Evolutionary conservation across 2,329 filamentous ascomycete genomes (phyloP).

Genomic region (Thermothelomyces thermophilus): DNA sequence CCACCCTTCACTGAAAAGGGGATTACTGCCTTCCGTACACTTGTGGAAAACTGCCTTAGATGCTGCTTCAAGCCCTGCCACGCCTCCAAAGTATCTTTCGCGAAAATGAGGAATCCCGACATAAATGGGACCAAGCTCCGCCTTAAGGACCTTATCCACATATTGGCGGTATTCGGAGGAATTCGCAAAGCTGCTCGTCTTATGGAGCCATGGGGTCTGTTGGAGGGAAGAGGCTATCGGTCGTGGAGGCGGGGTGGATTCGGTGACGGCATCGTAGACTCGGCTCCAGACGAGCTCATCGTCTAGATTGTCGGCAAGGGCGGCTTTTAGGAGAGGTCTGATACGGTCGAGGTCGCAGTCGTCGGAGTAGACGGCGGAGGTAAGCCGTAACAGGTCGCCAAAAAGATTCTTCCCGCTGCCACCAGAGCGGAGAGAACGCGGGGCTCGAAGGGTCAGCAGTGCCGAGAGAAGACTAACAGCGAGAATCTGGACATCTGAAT

Average conservation of each 20-base stretch:
- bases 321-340: background rate
- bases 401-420: background rate
- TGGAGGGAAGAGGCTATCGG: background rate
- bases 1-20: background rate
- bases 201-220: background rate
- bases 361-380: background rate
- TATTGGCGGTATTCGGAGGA: background rate
- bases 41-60: background rate
- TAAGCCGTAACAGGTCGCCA: background rate
- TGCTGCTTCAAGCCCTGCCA: background rate
- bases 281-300: background rate
- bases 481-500: background rate
- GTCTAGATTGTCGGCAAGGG: background rate
- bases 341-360: background rate
- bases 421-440: background rate
- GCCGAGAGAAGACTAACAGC: background rate
- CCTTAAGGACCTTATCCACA: background rate
- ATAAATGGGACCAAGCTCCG: slow-evolving; percentile 1
- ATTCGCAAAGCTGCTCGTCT: background rate
- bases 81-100: background rate
- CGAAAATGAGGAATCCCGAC: background rate
- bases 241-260: background rate
- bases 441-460: background rate
- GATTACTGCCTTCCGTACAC: background rate
- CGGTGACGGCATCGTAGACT: background rate